Base-by-base conservation (phyloP, 768 basidiomycete species). In the Austroboletus festivus region DNA sequence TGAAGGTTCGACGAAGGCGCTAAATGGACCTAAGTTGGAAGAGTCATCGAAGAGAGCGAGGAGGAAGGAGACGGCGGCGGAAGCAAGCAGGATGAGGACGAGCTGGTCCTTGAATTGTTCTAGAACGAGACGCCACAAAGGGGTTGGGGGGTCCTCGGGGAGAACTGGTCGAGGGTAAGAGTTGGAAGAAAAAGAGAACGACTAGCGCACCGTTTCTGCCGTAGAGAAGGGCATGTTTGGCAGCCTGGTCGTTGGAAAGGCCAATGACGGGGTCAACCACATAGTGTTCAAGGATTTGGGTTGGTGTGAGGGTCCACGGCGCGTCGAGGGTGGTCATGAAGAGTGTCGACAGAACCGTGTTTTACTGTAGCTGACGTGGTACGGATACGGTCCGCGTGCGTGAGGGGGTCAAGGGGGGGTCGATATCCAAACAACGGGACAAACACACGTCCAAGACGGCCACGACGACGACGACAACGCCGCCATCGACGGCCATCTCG, bases 81-180 rank as follows among this genome's bases (percentile, higher is more conserved):
- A 96, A 3, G 80, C 93, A 39, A 99, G 85, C 28, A 99, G 80
- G 63, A 99, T 98, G 54, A 99, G 85, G 35, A 99, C 95, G 23
- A 99, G 82, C 69, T 96, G 93, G 71, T 99, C 95, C 75, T 98
- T 88, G 78, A 99, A 99, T 71, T 99, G 95, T 57, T 96, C 93
- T n/a, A 99, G 78, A 51, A 99, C 86, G 51, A 98, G 83, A 63
- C 91, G 80, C 91, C 93, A 93, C 26, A 98, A 64, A 4, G 94
- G 90, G 4, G 95, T 96, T 3, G 90, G 72, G 0, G 90, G 86
- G 10, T 94, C 91, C 62, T 96, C 93, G 11, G 95, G 94, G 7
- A 99, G 77, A 63, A 90, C 95, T 98, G 66, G 13, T 42, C 35
- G 42, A 20, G 20, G 23, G 37, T 22, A 15, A 35, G n/a, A 28